Conservation (phyloP, 2,329 filamentous ascomycete genomes). For the Sarocladium kiliense region DNA sequence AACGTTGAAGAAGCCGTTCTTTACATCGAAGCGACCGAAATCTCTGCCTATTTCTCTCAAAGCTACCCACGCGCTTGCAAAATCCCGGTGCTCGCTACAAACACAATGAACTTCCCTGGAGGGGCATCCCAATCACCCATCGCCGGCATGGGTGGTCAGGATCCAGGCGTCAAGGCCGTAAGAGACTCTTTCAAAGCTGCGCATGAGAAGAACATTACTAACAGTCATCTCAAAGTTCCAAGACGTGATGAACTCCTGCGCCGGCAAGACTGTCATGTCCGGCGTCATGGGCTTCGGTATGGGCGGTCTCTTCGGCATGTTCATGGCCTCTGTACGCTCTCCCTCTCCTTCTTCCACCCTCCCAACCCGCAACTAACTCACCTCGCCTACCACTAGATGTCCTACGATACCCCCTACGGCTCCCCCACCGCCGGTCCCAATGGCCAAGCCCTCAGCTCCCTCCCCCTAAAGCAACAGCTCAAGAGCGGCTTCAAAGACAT, state of each 20-base stretch:
- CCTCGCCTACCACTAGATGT: slow-evolving; percentile 60
- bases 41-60: not conserved
- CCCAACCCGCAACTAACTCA: not conserved
- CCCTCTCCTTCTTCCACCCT: slow-evolving; percentile 7
- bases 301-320: slow-evolving; percentile 89
- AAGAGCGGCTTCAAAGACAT: slow-evolving; percentile 88
- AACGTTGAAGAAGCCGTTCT: no score
- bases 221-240: slow-evolving; percentile 57
- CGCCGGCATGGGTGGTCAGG: slow-evolving; percentile 27
- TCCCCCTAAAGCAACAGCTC: slow-evolving; percentile 82
- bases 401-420: slow-evolving; percentile 89
- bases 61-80: not conserved
- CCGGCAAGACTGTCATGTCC: slow-evolving; percentile 80
- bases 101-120: slow-evolving; percentile 32
- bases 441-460: slow-evolving; percentile 42
- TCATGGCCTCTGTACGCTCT: slow-evolving; percentile 87
- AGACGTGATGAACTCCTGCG: slow-evolving; percentile 84
- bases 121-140: slow-evolving; percentile 13
- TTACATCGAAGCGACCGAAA: not conserved
- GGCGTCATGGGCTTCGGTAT: slow-evolving; percentile 93
- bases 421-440: slow-evolving; percentile 34
- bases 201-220: no score
- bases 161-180: slow-evolving; percentile 48
- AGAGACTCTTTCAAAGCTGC: slow-evolving; percentile 19
- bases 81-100: no score